Evolutionary conservation across 2,329 filamentous ascomycete species (phyloP), one percentile per base, ranked within the genome.

Genomic region (Gnomoniopsis smithogilvyi): DNA sequence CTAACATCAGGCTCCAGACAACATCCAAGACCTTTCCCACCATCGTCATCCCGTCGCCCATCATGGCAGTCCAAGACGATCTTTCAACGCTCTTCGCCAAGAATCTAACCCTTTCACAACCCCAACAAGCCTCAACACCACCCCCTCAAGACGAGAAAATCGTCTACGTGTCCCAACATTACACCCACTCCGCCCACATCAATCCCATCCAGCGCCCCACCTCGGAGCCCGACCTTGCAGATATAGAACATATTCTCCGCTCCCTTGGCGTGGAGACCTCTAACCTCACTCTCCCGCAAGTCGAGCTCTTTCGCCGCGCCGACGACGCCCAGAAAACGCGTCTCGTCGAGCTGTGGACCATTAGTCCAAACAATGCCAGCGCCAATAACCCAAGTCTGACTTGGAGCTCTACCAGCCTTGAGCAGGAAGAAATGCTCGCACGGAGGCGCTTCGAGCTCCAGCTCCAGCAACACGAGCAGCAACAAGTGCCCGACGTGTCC

Each of bases 341-440:
- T 22, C 80, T 96, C 17, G 79, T 96, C 43, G 89, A 96, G 71
- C 84, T 96, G 17, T 96, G 92, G 92, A 87, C 85, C 60, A 91
- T 93, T 65, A 91, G 86, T 59, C 90, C 90, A 22, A 90, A 89
- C 24, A 82, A 79, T 46, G 83, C 82, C 62, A 76, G 72, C 60
- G 78, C 76, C 51, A 80, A 82, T 56, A 83, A 84, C 64, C 76
- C 80, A 2, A 74, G 78, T 11, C 69, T 85, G 11, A 79, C 81
- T 3, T 82, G 79, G 79, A 78, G 72, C 62, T 79, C 71, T 67
- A 84, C 81, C 1, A 80, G 76, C 0, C 66, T 86, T 19, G 80
- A 83, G 64, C 79, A 86, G 58, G 82, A 88, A 68, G 77, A 85
- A 71, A 68, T 80, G 55, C 73, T 90, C 67, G 86, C 85, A 66